Evolutionary conservation across 257 asterid genomes (phyloP), one percentile per base, ranked within the genome.

Genomic region (Primulina huaijiensis): DNA sequence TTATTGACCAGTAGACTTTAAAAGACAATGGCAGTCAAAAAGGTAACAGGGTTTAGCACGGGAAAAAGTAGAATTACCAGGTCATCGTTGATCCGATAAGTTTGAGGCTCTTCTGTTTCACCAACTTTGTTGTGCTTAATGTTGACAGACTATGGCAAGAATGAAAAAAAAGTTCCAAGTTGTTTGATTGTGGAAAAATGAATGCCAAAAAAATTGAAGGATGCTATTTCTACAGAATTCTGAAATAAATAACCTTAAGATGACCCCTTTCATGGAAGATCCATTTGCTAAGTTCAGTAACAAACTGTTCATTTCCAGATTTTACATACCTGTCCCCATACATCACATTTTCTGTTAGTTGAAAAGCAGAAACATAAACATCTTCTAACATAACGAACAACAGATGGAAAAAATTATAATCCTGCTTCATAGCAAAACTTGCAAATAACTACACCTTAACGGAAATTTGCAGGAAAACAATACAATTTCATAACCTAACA

Each of bases 191-290:
- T 50, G 0, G 57, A 50, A 14, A 16, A 17, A 50, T 16, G 20
- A 7, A 46, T 16, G 8, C 57, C 19, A 35, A 69, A 8, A 8
- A 21, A 62, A 65, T 40, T 11, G 7, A 62, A 64, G 52, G 75
- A 61, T 29, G 7, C 37, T 6, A 67, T 20, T 35, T 50, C 35
- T 60, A 35, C 33, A 2, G 3, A 27, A 27, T 27, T 27, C 2
- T 9, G 6, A 56, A 46, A 70, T 61, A 70, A 3, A 67, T 70
- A 70, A 89, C 97, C 97, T 88, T 90, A 57, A 90, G 86, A 80
- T 90, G 94, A 63, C 97, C 96, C 71, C 94, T 83, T 75, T 86
- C 96, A 76, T 90, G 97, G 88, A 90, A 90, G 71, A 90, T 80
- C 97, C 97, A 90, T 83, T 88, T 90, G 87, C 92, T 82, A 77